Conservation (phyloP, 208 protist genomes). For the Crithidia sp. region DNA sequence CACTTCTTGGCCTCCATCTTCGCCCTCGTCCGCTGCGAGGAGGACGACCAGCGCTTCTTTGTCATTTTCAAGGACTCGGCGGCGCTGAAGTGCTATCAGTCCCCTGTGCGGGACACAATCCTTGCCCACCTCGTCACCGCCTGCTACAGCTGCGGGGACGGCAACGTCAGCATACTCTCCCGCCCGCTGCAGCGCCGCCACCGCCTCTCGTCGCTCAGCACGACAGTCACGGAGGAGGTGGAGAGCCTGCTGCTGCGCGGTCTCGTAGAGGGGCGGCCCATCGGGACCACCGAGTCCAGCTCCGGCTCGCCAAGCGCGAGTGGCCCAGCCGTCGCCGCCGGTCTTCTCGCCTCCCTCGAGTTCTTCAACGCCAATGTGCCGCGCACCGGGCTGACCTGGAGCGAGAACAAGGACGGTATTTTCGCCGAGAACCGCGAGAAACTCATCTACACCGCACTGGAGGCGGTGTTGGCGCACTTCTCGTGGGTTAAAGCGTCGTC, state of each 20-base stretch:
- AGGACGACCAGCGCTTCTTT: slow-evolving; percentile 84
- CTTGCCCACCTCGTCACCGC: slow-evolving; percentile 86
- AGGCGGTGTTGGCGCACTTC: slow-evolving; percentile 68
- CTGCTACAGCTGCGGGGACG: slow-evolving; percentile 75
- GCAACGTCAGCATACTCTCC: slow-evolving; percentile 67
- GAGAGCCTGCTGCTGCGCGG: slow-evolving; percentile 84
- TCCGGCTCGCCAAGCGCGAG: background rate
- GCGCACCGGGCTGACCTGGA: slow-evolving; percentile 74
- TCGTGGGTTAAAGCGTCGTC: slow-evolving; percentile 27
- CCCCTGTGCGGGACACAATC: slow-evolving; percentile 82
- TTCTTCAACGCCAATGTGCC: slow-evolving; percentile 94
- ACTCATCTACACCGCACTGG: slow-evolving; percentile 78
- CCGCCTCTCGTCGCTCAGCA: slow-evolving; percentile 64
- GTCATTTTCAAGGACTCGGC: slow-evolving; percentile 81
- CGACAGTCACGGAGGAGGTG: slow-evolving; percentile 74
- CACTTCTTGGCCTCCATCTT: slow-evolving; percentile 75
- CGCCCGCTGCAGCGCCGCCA: slow-evolving; percentile 58
- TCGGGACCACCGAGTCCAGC: background rate
- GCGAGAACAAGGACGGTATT: slow-evolving; percentile 88
- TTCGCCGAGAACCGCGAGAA: slow-evolving; percentile 94
- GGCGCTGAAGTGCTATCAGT: slow-evolving; percentile 79
- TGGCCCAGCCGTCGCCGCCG: slow-evolving; percentile 13
- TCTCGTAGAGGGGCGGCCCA: slow-evolving; percentile 45
- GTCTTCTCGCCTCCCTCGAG: slow-evolving; percentile 35
- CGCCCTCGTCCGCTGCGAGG: slow-evolving; percentile 78